These are phyloP conservation scores for Papilionanthe hybrid DNA, from an alignment of 116 monocot species.

Conservation along the genomic window DNA sequence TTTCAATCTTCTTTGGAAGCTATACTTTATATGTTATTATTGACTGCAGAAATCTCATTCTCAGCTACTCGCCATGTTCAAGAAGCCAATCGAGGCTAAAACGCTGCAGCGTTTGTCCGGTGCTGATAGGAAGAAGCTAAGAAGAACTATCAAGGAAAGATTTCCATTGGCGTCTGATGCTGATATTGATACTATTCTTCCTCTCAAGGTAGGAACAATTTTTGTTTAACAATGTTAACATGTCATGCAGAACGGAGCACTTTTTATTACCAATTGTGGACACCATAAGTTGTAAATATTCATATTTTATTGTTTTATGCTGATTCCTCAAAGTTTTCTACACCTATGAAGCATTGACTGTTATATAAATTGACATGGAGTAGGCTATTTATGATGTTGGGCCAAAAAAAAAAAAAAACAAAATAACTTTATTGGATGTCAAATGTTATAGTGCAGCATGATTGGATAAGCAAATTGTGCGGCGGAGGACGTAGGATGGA, in stretches of 20 bases:
- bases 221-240: not conserved
- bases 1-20: not conserved
- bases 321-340: not conserved
- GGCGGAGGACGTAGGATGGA: not conserved
- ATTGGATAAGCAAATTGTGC: slow-evolving; percentile 3
- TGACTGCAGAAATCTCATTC: not conserved
- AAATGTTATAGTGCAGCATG: not conserved
- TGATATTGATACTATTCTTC: slow-evolving; percentile 72
- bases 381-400: not conserved
- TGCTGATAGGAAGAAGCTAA: slow-evolving; percentile 87
- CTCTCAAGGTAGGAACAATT: slow-evolving; percentile 54
- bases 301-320: not conserved
- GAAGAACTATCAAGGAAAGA: slow-evolving; percentile 61
- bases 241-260: not conserved
- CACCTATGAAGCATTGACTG: not conserved
- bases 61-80: slow-evolving; percentile 56
- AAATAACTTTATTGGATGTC: not conserved
- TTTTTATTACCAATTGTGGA: not conserved
- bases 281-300: not conserved
- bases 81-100: slow-evolving; percentile 74
- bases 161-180: slow-evolving; percentile 79
- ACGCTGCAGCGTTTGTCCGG: slow-evolving; percentile 74
- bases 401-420: not conserved
- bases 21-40: not conserved
- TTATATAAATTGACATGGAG: not conserved